A percentile compares a stretch with the other conserved stretches of the same genome.
phyloP scores from a whole-genome alignment of 768 basidiomycete species.

The Kwoniella sp. region DNA sequence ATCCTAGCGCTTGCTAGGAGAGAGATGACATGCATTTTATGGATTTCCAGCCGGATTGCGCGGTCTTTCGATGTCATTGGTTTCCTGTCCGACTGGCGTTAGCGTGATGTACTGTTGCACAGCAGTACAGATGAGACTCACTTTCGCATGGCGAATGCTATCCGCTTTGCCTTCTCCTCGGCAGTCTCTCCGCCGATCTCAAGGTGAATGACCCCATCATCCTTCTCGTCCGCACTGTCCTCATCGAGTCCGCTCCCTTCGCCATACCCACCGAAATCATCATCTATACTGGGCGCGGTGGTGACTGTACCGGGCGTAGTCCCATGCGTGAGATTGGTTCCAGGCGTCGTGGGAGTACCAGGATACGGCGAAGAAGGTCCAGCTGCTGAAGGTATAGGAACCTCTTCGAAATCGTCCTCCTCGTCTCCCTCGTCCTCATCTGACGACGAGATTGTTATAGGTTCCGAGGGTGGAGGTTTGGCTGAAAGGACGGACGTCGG shows the following conservation, averaged over 20 bases:
- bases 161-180: conserved; percentile 46
- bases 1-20: conserved; percentile 72
- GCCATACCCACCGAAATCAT: conserved; percentile 31
- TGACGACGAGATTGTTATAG: not conserved
- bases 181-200: conserved; percentile 50
- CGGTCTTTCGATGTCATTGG: conserved; percentile 63
- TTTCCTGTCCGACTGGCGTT: conserved; percentile 30
- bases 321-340: conserved; percentile 15
- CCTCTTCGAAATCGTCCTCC: conserved; percentile 52
- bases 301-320: conserved; percentile 33
- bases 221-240: conserved; percentile 30
- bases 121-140: conserved; percentile 21
- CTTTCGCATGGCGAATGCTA: conserved; percentile 45
- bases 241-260: conserved; percentile 32
- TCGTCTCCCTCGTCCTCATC: conserved; percentile 24
- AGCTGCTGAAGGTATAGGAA: conserved; percentile 38
- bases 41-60: conserved; percentile 72
- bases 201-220: conserved; percentile 39
- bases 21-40: conserved; percentile 86
- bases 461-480: conserved; percentile 6
- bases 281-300: conserved; percentile 35
- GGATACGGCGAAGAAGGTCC: conserved; percentile 43
- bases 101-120: not conserved
- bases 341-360: conserved; percentile 31
- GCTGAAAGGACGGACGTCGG: not conserved